Conservation (phyloP, 176 grass and related monocot genomes). For the Oryza brachyantha region DNA sequence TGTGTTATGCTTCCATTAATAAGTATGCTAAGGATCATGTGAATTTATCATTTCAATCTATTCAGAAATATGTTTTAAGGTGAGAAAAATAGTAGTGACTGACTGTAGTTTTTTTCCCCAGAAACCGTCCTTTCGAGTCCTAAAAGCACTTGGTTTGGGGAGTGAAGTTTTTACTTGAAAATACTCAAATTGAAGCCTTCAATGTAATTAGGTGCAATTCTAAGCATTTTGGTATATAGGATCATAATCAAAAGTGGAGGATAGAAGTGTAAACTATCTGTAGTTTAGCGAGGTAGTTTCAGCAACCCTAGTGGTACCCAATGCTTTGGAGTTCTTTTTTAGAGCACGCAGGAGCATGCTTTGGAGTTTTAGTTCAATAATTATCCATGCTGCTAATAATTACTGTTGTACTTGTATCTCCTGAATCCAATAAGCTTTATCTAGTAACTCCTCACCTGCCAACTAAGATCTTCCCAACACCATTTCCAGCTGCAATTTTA, state of each 20-base stretch:
- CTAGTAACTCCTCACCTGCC: constrained; percentile 50
- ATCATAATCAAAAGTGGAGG: not conserved
- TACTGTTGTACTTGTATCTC: not conserved
- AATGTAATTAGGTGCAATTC: not conserved
- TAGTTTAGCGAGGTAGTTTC: not conserved
- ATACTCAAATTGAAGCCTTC: not conserved
- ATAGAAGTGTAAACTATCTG: not conserved
- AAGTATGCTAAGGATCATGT: not conserved
- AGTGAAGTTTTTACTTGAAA: not conserved
- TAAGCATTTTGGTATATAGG: not conserved
- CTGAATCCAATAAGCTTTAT: constrained; percentile 2
- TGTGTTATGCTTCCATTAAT: not conserved
- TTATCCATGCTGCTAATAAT: not conserved
- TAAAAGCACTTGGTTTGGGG: not conserved
- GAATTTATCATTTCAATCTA: not conserved
- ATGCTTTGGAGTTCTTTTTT: not conserved
- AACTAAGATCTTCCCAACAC: constrained; percentile 76
- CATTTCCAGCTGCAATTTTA: constrained; percentile 88
- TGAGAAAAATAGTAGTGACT: not conserved
- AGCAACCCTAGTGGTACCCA: not conserved
- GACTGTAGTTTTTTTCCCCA: not conserved
- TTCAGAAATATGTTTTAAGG: not conserved
- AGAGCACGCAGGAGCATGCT: too few species aligned
- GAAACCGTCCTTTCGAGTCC: not conserved
- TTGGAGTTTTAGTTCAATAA: not conserved